Conservation (phyloP, 495 filamentous ascomycete genomes). For the Podospora australis region DNA sequence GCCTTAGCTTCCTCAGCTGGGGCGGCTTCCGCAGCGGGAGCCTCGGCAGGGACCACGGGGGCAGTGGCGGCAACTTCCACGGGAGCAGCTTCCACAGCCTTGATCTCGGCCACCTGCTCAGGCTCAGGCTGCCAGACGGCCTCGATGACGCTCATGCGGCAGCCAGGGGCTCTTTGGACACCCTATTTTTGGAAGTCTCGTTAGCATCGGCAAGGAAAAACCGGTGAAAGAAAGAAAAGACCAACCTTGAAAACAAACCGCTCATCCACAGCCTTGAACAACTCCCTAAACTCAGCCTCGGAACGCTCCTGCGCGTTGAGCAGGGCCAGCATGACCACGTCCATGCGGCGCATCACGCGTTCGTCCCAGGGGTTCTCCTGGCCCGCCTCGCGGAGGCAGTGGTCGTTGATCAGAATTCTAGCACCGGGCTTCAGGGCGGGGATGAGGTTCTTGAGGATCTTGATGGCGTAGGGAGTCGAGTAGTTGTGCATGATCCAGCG, state of each 20-base stretch:
- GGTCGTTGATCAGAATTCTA: constrained; percentile 47
- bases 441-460: constrained; percentile 46
- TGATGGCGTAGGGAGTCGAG: constrained; percentile 50
- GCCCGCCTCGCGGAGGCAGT: constrained; percentile 41
- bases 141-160: constrained; percentile 46
- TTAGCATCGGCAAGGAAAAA: not conserved
- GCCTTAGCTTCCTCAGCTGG: not conserved
- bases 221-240: constrained; percentile 1
- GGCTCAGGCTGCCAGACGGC: constrained; percentile 40
- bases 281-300: constrained; percentile 38
- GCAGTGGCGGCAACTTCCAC: not conserved
- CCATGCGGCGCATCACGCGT: constrained; percentile 47
- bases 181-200: constrained; percentile 20
- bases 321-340: constrained; percentile 49
- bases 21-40: not conserved
- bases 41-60: not conserved
- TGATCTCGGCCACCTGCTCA: not conserved
- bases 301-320: constrained; percentile 51
- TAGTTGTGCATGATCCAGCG: constrained; percentile 57
- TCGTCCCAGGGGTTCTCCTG: constrained; percentile 44
- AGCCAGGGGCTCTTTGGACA: constrained; percentile 31
- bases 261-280: constrained; percentile 41
- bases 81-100: not conserved
- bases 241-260: constrained; percentile 40
- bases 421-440: constrained; percentile 51